Evolutionary conservation across 2,329 filamentous ascomycete species (phyloP), one percentile per base, ranked within the genome.

Genomic region (Penicillium hordei): DNA sequence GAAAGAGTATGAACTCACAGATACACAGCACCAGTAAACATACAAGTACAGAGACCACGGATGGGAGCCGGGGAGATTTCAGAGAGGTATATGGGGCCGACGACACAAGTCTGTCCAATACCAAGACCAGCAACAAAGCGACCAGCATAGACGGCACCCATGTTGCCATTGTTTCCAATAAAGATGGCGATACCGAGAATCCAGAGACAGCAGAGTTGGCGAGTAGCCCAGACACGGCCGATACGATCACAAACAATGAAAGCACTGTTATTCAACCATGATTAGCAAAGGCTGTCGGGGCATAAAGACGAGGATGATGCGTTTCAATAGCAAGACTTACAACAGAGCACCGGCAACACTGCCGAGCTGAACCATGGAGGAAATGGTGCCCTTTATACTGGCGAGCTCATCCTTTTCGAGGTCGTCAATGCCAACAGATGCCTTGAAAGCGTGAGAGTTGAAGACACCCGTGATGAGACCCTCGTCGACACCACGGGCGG

Each of bases 341-440:
- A 59, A 45, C 1, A 52, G 23, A 54, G 87, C 85, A 44, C 88
- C 88, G 7, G 78, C 83, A 40, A 91, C 87, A 38, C 83, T 88
- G 23, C 88, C 88, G 65, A 91, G 83, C 73, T 90, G 88, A 0
- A 91, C 88, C 88, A 91, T 91, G 52, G 86, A 83, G 5, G 87
- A 87, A 59, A 91, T 86, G 70, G 90, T 91, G 66, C 83, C 84
- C 75, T 88, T 84, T 73, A 86, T 83, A 71, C 87, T 83, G 55
- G 86, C 85, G 19, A 55, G 44, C 15, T 55, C 57, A 36, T 8
- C 34, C n/a, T 50, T 33, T 4, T 13, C 21, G 5, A 59, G 45
- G 42, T 56, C 46, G 13, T 55, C 57, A 40, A 59, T 59, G 10
- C 57, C 52, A 21, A 88, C 85, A 38, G 76, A 76, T 1, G 68